These are phyloP conservation scores for Tylopilus rubrobrunneus DNA, from an alignment of 768 basidiomycete species.

Conservation along the genomic window DNA sequence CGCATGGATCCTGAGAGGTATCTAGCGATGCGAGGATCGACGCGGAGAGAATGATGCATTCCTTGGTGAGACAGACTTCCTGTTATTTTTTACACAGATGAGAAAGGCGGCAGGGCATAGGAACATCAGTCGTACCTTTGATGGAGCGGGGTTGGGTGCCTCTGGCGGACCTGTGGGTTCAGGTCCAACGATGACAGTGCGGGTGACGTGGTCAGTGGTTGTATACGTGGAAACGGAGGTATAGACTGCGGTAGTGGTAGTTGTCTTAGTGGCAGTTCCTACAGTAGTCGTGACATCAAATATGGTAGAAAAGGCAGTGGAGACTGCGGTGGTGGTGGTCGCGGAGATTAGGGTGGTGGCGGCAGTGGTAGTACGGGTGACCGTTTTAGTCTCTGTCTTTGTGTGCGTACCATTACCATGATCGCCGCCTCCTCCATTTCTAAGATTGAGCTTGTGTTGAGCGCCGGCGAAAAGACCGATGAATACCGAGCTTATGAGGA, in stretches of 20 bases:
- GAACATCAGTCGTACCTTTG: constrained; percentile 39
- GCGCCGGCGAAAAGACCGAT: constrained; percentile 92
- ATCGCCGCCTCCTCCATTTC: constrained; percentile 32
- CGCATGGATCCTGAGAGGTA: constrained; percentile 83
- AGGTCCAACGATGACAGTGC: constrained; percentile 39
- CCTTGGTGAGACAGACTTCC: constrained; percentile 68
- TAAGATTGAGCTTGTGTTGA: constrained; percentile 67
- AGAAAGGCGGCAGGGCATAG: not conserved
- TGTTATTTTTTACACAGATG: constrained; percentile 25
- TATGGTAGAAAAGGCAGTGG: constrained; percentile 30
- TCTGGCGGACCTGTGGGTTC: constrained; percentile 42
- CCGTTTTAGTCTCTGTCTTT: constrained; percentile 30
- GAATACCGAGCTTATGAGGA: constrained; percentile 83
- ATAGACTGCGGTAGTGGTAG: constrained; percentile 36
- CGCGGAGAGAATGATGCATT: constrained; percentile 82
- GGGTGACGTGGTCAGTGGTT: constrained; percentile 34
- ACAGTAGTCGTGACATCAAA: constrained; percentile 35
- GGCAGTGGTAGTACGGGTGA: constrained; percentile 31
- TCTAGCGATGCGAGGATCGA: constrained; percentile 80
- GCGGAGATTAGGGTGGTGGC: constrained; percentile 28
- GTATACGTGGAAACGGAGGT: constrained; percentile 38
- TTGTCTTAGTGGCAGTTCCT: constrained; percentile 38
- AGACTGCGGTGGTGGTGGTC: constrained; percentile 34
- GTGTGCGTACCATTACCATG: constrained; percentile 34
- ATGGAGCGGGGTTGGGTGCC: constrained; percentile 54